phyloP scores from a whole-genome alignment of 2,329 filamentous ascomycete species.

The Colletotrichum liaoningense region DNA sequence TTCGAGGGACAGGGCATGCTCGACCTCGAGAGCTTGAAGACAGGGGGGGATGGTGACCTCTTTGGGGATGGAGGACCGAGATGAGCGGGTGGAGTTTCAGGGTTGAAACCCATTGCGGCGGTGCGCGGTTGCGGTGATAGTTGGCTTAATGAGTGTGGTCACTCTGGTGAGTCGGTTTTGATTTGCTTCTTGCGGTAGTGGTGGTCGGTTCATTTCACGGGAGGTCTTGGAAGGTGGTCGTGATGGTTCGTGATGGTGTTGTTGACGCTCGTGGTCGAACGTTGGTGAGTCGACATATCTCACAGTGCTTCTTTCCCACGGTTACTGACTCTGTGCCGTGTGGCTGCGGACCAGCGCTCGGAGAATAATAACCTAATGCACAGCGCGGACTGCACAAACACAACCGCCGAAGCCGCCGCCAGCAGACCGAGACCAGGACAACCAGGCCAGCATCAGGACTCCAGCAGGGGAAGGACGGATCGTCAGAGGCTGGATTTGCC shows the following conservation, averaged over 20 bases:
- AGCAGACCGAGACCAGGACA: background rate
- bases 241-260: background rate
- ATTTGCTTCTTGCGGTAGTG: background rate
- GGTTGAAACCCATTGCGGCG: constrained; percentile 33
- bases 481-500: background rate
- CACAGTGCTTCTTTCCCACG: background rate
- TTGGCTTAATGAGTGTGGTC: background rate
- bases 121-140: constrained; percentile 23
- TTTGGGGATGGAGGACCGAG: constrained; percentile 26
- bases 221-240: background rate
- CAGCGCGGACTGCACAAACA: background rate
- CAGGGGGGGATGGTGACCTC: background rate
- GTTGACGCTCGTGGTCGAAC: background rate
- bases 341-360: background rate
- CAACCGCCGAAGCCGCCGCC: background rate
- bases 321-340: background rate
- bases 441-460: too few relatives aligned
- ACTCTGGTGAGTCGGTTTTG: background rate
- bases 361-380: background rate
- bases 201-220: background rate
- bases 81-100: constrained; percentile 34
- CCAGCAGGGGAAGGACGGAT: background rate
- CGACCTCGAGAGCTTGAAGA: background rate
- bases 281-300: background rate
- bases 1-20: constrained; percentile 4